Conservation (phyloP, 441 rosid genomes). For the Adansonia madagascariensis region DNA sequence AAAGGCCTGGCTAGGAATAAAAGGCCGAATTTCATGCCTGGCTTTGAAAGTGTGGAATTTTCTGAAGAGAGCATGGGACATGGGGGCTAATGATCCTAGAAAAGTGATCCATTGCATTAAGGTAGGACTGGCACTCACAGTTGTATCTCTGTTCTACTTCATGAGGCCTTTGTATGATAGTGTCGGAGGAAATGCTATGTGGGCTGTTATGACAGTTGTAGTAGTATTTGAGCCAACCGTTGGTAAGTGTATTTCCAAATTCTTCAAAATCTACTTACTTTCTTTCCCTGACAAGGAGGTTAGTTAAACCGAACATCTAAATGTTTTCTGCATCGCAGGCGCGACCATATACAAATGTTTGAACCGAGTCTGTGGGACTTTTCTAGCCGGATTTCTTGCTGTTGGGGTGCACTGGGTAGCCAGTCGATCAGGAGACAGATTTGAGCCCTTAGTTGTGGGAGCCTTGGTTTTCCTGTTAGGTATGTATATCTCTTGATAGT, state of each 20-base stretch:
- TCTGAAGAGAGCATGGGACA: constrained; percentile 45
- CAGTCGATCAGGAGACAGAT: constrained; percentile 41
- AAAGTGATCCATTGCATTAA: constrained; percentile 45
- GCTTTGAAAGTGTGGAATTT: constrained; percentile 33
- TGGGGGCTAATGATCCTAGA: constrained; percentile 46
- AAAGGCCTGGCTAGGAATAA: constrained; percentile 34
- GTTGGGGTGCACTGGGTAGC: constrained; percentile 63
- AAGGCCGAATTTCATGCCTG: constrained; percentile 23
- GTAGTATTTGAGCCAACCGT: constrained; percentile 45
- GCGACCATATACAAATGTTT: constrained; percentile 59
- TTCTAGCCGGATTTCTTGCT: constrained; percentile 63
- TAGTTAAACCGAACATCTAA: background rate
- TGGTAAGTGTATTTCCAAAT: constrained; percentile 38
- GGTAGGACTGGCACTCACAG: constrained; percentile 45
- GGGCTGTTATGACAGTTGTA: constrained; percentile 54
- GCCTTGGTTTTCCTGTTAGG: constrained; percentile 59
- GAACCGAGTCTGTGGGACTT: constrained; percentile 63
- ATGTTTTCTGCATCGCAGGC: constrained; percentile 40
- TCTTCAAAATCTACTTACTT: background rate
- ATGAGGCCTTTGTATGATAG: constrained; percentile 47
- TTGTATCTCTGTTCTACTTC: constrained; percentile 45
- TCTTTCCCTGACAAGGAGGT: background rate
- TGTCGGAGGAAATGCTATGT: constrained; percentile 51
- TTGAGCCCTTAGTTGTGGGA: constrained; percentile 52
- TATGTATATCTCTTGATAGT: constrained; percentile 22